Evolutionary conservation across 1,284 basidiomycete genomes (phyloP).

Genomic region (Leucoagaricus sp.): DNA sequence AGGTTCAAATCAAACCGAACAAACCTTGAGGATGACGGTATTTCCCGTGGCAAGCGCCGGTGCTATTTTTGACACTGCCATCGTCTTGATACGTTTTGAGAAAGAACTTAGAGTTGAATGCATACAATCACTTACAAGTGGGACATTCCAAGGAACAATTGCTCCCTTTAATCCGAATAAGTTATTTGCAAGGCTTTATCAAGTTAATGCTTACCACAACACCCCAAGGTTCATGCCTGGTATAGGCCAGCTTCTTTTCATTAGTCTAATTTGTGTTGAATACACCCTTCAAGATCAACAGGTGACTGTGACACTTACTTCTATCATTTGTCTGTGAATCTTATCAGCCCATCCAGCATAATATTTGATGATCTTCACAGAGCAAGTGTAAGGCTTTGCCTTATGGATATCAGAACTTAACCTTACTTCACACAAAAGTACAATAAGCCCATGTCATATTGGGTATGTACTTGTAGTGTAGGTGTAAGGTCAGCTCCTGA

Average conservation of each 20-base stretch:
- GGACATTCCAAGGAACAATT: slow-evolving; percentile 72
- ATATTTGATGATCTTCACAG: slow-evolving; percentile 48
- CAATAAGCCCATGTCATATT: too few relatives aligned
- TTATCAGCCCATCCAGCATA: slow-evolving; percentile 62
- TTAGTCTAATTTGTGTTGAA: slow-evolving; percentile 44
- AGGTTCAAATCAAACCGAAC: background rate
- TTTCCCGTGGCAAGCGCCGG: slow-evolving; percentile 80
- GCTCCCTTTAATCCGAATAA: slow-evolving; percentile 43
- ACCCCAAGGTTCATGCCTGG: slow-evolving; percentile 88
- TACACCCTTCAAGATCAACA: background rate
- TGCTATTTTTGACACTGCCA: slow-evolving; percentile 76
- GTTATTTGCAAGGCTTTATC: slow-evolving; percentile 13
- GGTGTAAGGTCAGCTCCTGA: too few relatives aligned
- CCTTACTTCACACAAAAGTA: too few relatives aligned
- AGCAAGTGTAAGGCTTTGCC: slow-evolving; percentile 45
- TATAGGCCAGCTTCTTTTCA: slow-evolving; percentile 68
- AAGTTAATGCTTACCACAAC: slow-evolving; percentile 49
- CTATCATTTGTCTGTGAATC: slow-evolving; percentile 63
- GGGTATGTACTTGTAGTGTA: too few relatives aligned
- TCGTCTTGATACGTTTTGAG: too few relatives aligned
- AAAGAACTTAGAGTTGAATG: background rate
- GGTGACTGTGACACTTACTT: slow-evolving; percentile 42
- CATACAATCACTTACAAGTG: slow-evolving; percentile 31
- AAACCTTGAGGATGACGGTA: slow-evolving; percentile 71
- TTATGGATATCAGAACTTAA: too few relatives aligned